These are phyloP conservation scores for Flaveria sonorensis DNA, from an alignment of 129 eudicot species.

Conservation along the genomic window DNA sequence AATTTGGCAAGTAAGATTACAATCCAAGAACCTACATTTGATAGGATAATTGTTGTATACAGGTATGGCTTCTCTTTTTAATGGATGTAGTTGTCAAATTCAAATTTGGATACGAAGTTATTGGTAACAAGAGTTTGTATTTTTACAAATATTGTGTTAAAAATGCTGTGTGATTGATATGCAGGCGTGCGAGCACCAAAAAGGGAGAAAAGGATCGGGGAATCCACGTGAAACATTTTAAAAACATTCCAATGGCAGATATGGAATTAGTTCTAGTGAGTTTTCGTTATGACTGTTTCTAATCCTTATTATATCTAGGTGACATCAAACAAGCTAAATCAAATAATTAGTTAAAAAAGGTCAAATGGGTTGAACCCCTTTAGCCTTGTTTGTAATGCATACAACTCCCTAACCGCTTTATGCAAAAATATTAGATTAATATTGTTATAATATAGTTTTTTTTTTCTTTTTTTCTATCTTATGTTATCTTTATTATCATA, in stretches of 20 bases:
- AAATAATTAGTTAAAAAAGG: too few species aligned
- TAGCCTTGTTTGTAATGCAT: background rate
- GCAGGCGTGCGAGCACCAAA: constrained; percentile 66
- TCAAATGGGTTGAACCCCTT: background rate
- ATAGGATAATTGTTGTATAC: constrained; percentile 94
- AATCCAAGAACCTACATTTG: constrained; percentile 97
- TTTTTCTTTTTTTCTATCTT: too few species aligned
- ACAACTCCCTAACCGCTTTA: background rate
- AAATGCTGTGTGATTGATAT: constrained; percentile 8
- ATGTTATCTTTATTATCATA: too few species aligned
- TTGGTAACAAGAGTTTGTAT: constrained; percentile 5
- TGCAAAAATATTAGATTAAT: too few species aligned
- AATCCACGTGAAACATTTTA: constrained; percentile 91
- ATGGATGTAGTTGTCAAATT: too few species aligned
- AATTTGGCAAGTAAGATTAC: constrained; percentile 69
- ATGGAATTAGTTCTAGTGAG: constrained; percentile 93
- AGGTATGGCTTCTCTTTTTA: constrained; percentile 52
- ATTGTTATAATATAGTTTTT: too few species aligned
- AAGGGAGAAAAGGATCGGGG: constrained; percentile 64
- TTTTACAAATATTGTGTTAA: constrained; percentile 2
- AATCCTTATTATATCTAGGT: background rate
- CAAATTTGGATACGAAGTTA: background rate
- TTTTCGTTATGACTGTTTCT: constrained; percentile 14
- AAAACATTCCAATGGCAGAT: constrained; percentile 97
- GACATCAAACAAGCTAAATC: background rate